These are phyloP conservation scores for Vitrella brassicaformis DNA, from an alignment of 73 alveolate species.

Conservation along the genomic window DNA sequence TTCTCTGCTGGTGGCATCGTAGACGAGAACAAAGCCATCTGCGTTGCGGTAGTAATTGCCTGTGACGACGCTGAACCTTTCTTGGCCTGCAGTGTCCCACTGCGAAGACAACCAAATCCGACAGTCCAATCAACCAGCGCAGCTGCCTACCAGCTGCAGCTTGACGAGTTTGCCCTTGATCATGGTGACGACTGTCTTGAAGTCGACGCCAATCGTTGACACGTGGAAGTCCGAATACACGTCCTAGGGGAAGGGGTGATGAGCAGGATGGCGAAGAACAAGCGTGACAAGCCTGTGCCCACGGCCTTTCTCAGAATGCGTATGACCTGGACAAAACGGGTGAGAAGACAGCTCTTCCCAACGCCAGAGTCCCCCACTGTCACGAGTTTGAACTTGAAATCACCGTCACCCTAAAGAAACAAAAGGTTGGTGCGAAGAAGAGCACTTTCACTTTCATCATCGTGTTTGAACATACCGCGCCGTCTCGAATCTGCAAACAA, in stretches of 20 bases:
- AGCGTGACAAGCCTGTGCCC: too few relatives aligned
- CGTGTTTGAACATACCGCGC: not conserved
- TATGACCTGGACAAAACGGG: too few relatives aligned
- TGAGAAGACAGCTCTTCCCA: constrained; percentile 32
- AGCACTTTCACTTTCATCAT: too few relatives aligned
- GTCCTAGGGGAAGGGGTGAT: constrained; percentile 14
- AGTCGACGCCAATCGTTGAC: constrained; percentile 37
- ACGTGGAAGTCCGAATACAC: constrained; percentile 32
- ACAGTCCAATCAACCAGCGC: not conserved
- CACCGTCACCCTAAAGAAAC: constrained; percentile 30
- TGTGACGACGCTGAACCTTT: constrained; percentile 42
- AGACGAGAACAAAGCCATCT: constrained; percentile 44
- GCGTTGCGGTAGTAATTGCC: constrained; percentile 46
- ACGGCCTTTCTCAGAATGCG: too few relatives aligned
- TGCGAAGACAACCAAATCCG: not conserved
- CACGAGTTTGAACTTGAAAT: constrained; percentile 34
- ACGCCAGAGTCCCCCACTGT: constrained; percentile 40
- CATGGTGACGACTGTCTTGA: constrained; percentile 35
- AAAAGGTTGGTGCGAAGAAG: too few relatives aligned
- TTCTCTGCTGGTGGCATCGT: constrained; percentile 34
- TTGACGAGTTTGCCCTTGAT: constrained; percentile 36
- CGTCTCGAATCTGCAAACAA: not conserved
- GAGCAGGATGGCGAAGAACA: too few relatives aligned
- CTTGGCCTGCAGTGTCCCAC: constrained; percentile 67
- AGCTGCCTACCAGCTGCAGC: constrained; percentile 11